A percentile compares a stretch with the other conserved stretches of the same genome.
Conservation (phyloP, 2,329 filamentous ascomycete genomes). For the Rhynchosporium agropyri region DNA sequence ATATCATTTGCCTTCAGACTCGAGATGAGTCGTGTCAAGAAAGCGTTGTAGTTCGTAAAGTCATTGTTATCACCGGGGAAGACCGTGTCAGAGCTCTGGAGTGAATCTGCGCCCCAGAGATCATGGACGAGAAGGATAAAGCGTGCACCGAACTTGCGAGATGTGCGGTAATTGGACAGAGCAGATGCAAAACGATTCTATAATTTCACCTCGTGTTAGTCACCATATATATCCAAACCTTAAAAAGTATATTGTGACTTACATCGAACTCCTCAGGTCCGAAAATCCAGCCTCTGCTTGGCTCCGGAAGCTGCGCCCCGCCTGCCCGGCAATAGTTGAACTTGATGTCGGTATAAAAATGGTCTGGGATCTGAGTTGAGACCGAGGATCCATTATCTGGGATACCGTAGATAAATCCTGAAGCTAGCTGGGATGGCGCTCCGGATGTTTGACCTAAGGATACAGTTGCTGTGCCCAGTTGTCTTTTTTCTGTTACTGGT, state of each 20-base stretch:
- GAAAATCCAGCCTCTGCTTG: constrained; percentile 45
- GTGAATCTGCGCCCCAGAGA: constrained; percentile 50
- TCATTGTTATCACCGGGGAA: constrained; percentile 53
- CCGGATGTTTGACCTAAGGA: constrained; percentile 19
- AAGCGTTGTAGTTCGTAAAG: constrained; percentile 49
- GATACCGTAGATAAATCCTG: constrained; percentile 49
- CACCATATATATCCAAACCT: not conserved
- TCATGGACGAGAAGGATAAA: constrained; percentile 50
- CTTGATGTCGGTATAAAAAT: constrained; percentile 46
- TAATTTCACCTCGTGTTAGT: not conserved
- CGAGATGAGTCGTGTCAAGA: constrained; percentile 44
- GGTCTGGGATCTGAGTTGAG: constrained; percentile 44
- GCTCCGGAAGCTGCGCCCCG: constrained; percentile 32
- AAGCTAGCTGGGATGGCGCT: constrained; percentile 43
- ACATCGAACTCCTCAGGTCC: constrained; percentile 41
- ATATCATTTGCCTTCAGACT: constrained; percentile 45
- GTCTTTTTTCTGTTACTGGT: constrained; percentile 7
- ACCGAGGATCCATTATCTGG: constrained; percentile 40
- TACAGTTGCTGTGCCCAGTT: constrained; percentile 7
- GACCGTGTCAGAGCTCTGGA: constrained; percentile 40
- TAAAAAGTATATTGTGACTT: not conserved
- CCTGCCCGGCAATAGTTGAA: constrained; percentile 47
- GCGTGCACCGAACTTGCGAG: constrained; percentile 45
- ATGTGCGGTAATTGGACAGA: constrained; percentile 48
- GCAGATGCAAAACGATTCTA: constrained; percentile 46